Conservation (phyloP, 495 filamentous ascomycete species). For the Podospora fimiseda region DNA sequence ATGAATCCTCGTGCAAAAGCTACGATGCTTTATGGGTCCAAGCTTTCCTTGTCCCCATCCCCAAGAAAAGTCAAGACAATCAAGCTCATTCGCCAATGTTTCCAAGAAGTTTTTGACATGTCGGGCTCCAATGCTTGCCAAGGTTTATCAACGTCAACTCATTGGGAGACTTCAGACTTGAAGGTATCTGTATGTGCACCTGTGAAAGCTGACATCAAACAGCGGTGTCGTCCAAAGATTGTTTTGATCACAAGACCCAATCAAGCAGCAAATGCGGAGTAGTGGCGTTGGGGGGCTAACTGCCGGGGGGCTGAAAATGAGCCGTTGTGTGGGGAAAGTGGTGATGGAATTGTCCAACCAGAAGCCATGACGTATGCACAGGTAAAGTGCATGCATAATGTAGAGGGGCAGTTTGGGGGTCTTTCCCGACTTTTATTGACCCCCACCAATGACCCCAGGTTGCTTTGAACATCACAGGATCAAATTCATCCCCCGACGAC, state of each 20-base stretch:
- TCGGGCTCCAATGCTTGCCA: neutral
- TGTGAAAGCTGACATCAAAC: neutral
- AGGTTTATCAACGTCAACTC: neutral
- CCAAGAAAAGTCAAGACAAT: neutral
- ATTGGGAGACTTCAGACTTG: neutral
- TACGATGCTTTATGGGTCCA: neutral
- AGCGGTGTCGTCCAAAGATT: neutral
- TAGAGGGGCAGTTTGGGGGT: too few species aligned
- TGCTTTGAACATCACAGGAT: too few species aligned
- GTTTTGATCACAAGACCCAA: neutral
- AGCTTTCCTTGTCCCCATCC: neutral
- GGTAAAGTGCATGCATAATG: too few species aligned
- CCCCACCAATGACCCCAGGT: too few species aligned
- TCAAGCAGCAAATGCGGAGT: neutral
- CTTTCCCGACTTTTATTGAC: too few species aligned
- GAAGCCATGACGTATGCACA: conserved; percentile 2
- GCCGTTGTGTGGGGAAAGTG: neutral
- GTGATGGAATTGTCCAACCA: neutral
- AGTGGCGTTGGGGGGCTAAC: neutral
- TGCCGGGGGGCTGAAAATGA: neutral
- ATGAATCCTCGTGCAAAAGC: neutral
- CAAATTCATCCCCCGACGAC: too few species aligned
- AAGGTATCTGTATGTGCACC: neutral
- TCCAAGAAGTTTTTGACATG: neutral
- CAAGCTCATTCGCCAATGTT: neutral